Conservation (phyloP, 805 yeast species). For the Pichia ethanolica region DNA sequence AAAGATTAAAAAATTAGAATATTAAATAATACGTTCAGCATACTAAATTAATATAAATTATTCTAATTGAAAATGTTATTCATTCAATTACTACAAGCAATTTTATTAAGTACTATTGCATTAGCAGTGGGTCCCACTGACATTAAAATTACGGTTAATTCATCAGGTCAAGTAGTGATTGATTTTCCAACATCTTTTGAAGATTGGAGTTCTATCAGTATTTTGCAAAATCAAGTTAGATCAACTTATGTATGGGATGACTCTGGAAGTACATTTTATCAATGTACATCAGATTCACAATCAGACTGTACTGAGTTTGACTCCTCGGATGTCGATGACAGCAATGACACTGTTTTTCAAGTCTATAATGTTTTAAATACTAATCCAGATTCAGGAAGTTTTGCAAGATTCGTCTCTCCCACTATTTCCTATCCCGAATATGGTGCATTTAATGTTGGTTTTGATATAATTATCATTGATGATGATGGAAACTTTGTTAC, state of each 20-base stretch:
- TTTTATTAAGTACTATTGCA: background rate
- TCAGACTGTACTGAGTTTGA: constrained; percentile 1
- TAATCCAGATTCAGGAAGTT: constrained; percentile 4
- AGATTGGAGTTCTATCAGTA: background rate
- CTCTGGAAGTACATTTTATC: background rate
- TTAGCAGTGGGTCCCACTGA: background rate
- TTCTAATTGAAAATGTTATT: background rate
- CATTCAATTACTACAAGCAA: background rate
- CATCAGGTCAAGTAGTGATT: constrained; percentile 3
- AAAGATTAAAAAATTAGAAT: too few species aligned
- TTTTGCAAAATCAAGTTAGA: constrained; percentile 1
- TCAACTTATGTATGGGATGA: constrained; percentile 7
- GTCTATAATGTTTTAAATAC: constrained; percentile 3
- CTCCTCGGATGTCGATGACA: background rate
- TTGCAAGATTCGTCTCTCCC: constrained; percentile 9
- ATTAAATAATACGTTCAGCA: too few species aligned
- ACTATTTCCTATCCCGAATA: constrained; percentile 5
- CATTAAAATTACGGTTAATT: background rate
- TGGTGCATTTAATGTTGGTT: constrained; percentile 6
- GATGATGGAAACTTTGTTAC: background rate
- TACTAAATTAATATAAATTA: background rate
- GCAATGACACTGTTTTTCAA: constrained; percentile 8
- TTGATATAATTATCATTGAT: background rate
- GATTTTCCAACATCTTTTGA: constrained; percentile 11
- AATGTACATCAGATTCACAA: constrained; percentile 5